Conservation (phyloP, 2,329 filamentous ascomycete species). For the Trichoderma atroviride region DNA sequence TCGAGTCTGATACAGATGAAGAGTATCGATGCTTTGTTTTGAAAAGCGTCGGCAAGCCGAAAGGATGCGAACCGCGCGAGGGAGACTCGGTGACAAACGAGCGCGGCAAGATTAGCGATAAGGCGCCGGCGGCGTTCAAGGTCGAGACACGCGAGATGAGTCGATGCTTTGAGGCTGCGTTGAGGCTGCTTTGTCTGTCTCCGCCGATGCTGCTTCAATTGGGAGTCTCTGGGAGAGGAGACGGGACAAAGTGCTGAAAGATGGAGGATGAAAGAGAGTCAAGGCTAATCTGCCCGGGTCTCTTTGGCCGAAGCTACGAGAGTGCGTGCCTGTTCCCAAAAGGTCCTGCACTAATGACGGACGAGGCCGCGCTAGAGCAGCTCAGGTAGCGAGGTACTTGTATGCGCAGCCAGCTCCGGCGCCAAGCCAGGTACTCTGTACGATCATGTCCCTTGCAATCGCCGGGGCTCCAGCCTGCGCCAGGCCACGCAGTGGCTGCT, state of each 20-base stretch:
- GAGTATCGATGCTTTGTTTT: not conserved
- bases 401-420: not conserved
- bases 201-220: not conserved
- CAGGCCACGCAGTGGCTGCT: slow-evolving; percentile 18
- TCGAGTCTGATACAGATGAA: not conserved
- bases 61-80: slow-evolving; percentile 1
- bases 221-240: not conserved
- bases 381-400: slow-evolving; percentile 4
- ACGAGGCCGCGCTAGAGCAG: slow-evolving; percentile 12
- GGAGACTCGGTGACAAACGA: slow-evolving; percentile 16
- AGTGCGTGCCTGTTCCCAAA: slow-evolving; percentile 16
- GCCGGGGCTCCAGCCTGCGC: slow-evolving; percentile 6
- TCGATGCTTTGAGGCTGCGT: not conserved
- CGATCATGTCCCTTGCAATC: not conserved
- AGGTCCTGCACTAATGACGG: slow-evolving; percentile 24
- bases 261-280: slow-evolving; percentile 10
- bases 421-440: not conserved
- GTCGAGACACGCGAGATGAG: not conserved
- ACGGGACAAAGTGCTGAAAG: not conserved
- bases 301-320: not conserved
- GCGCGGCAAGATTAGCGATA: not conserved
- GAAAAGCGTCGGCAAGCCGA: not conserved
- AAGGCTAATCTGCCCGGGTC: slow-evolving; percentile 1
- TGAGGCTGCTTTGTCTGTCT: not conserved
- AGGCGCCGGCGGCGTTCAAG: not conserved